Evolutionary conservation across 2,329 filamentous ascomycete species (phyloP).

Genomic region (Escovopsis sp.): DNA sequence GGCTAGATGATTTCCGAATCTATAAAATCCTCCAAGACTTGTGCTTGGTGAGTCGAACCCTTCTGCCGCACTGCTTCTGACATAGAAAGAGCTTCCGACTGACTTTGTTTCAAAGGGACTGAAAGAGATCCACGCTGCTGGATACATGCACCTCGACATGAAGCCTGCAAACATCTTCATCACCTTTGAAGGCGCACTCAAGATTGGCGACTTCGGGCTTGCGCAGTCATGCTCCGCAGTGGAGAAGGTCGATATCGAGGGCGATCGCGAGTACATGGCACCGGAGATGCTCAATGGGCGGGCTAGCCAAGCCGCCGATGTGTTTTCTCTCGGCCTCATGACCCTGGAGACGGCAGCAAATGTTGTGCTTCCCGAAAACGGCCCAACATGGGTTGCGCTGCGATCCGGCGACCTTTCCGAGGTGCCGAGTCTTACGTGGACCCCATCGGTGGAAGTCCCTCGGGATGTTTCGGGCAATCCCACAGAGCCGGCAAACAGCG

Average conservation of each 20-base stretch:
- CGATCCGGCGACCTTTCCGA: constrained; percentile 81
- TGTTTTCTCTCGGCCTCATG: constrained; percentile 89
- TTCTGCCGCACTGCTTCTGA: background rate
- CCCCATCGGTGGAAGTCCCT: constrained; percentile 52
- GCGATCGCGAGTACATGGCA: constrained; percentile 90
- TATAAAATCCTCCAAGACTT: constrained; percentile 95
- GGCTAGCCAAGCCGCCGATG: constrained; percentile 81
- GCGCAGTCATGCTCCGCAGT: constrained; percentile 67
- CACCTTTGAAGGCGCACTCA: constrained; percentile 65
- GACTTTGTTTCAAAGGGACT: constrained; percentile 47
- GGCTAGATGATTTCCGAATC: constrained; percentile 92
- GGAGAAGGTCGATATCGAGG: constrained; percentile 71
- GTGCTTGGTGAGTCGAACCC: constrained; percentile 47
- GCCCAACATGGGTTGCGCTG: constrained; percentile 77
- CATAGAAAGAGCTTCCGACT: constrained; percentile 7
- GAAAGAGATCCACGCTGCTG: constrained; percentile 76
- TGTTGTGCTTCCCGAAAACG: constrained; percentile 85
- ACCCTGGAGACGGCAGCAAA: constrained; percentile 92
- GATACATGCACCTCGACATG: constrained; percentile 73
- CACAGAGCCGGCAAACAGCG: constrained; percentile 23
- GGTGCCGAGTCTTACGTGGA: constrained; percentile 76
- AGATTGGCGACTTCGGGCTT: constrained; percentile 78
- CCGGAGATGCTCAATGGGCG: constrained; percentile 79
- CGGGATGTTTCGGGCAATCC: constrained; percentile 53
- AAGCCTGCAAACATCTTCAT: constrained; percentile 79